Base-by-base conservation (phyloP, 495 filamentous ascomycete species). In the Saxophila tyrrhenica region DNA sequence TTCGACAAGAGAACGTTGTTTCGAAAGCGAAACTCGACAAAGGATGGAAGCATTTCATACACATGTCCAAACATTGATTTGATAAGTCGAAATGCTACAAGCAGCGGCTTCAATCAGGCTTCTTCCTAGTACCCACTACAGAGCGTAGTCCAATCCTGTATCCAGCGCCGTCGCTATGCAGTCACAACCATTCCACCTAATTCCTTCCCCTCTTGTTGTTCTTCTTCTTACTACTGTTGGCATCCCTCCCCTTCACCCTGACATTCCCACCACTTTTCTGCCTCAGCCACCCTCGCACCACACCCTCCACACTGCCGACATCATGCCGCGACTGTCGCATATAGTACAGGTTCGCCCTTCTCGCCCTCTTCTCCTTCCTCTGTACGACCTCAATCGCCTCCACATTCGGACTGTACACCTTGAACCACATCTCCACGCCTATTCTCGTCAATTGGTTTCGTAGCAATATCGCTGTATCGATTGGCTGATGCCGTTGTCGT, bases 391-490 rank as follows among this genome's bases (percentile, higher is more conserved):
- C 94, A 63, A 99, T 85, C 54, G 86, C 86, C 62, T 85, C 78
- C 48, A 97, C 83, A 67, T 86, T 87, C 56, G 89, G 89, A 58
- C 77, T 83, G 73, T 88, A 97, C 48, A 95, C 73, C 78, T 97
- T 99, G 65, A 83, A 87, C 78, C 87, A 95, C 87, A 95, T 89
- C 79, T 99, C 92, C n/a, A 95, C 89, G 45, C 87, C 86, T 5
- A 92, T 79, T 51, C 84, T 76, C 42, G 81, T 83, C 51, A 99
- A 67, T 59, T 90, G 79, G 62, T 89, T 90, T 23, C 92, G 76
- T 50, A 99, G 74, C 56, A 95, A 68, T 42, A 97, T 78, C 0
- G 82, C 84, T 5, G 87, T 91, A 67, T 99, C 92, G 22, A 94
- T 76, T 57, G 89, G 90, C 5, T 79, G 23, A 38, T 57, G 32